phyloP scores from a whole-genome alignment of 2,329 filamentous ascomycete species.

The Xylaria digitata region DNA sequence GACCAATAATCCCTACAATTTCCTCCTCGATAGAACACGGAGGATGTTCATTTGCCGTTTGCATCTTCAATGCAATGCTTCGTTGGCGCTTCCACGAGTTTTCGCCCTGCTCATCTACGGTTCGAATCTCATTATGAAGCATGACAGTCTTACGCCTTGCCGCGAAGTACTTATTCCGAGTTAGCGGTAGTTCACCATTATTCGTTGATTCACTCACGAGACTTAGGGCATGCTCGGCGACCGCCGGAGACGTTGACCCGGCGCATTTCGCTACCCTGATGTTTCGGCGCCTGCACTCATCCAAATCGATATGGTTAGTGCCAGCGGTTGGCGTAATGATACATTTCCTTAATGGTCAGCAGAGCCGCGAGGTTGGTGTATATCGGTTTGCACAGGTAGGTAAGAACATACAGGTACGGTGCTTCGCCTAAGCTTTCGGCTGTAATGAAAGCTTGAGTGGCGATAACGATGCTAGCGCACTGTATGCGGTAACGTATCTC shows the following conservation, averaged over 20 bases:
- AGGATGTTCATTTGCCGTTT: slow-evolving; percentile 35
- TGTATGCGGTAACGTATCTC: slow-evolving; percentile 40
- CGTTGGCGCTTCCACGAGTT: slow-evolving; percentile 41
- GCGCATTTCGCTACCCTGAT: slow-evolving; percentile 39
- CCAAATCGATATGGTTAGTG: slow-evolving; percentile 41
- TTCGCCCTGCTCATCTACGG: slow-evolving; percentile 27
- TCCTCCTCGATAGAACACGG: slow-evolving; percentile 41
- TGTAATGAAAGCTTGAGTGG: slow-evolving; percentile 34
- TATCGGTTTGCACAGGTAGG: too few species aligned
- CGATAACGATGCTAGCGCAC: slow-evolving; percentile 41
- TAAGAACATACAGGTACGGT: slow-evolving; percentile 38
- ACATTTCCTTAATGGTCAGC: slow-evolving; percentile 37
- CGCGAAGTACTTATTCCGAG: slow-evolving; percentile 40
- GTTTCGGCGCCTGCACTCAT: slow-evolving; percentile 40
- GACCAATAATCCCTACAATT: slow-evolving; percentile 39
- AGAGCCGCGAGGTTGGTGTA: not conserved
- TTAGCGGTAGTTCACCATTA: slow-evolving; percentile 8
- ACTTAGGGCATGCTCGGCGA: slow-evolving; percentile 41
- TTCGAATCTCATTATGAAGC: slow-evolving; percentile 38
- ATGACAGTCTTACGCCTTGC: slow-evolving; percentile 42
- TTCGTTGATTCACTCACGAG: slow-evolving; percentile 30
- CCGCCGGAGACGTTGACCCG: slow-evolving; percentile 39
- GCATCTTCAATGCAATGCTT: slow-evolving; percentile 39
- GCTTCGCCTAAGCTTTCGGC: slow-evolving; percentile 41
- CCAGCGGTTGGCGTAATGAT: slow-evolving; percentile 40